phyloP scores from a whole-genome alignment of 331 rosid species.

The Ulmus americana region DNA sequence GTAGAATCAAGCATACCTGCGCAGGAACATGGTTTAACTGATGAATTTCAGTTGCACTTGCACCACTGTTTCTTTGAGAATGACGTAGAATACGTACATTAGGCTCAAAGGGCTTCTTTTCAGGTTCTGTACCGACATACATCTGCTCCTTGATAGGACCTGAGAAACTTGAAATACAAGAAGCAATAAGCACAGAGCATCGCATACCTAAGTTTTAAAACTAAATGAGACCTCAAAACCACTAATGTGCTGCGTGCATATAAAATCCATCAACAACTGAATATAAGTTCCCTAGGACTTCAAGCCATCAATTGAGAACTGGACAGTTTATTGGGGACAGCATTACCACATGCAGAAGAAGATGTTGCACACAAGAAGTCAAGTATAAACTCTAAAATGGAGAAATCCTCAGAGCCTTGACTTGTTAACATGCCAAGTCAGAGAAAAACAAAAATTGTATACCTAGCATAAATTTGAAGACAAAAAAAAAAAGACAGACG shows the following conservation, averaged over 20 bases:
- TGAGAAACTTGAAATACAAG: conserved; percentile 98
- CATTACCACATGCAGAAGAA: background rate
- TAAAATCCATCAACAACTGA: background rate
- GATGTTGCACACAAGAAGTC: too few species aligned
- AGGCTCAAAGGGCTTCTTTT: conserved; percentile 53
- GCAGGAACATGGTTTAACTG: conserved; percentile 38
- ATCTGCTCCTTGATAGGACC: conserved; percentile 89
- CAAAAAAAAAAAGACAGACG: background rate
- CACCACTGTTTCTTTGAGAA: conserved; percentile 43
- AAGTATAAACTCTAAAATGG: too few species aligned
- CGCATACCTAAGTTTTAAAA: conserved; percentile 11
- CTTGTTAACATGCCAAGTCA: background rate
- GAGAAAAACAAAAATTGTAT: background rate
- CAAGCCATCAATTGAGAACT: background rate
- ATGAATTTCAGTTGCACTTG: conserved; percentile 38
- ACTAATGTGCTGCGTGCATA: background rate
- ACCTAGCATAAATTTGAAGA: background rate
- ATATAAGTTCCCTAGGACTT: background rate
- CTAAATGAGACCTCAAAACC: conserved; percentile 17
- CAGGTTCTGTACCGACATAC: conserved; percentile 49
- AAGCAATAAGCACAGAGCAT: conserved; percentile 75
- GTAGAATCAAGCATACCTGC: conserved; percentile 40
- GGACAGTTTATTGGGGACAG: background rate
- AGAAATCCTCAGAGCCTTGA: too few species aligned
- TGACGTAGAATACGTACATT: conserved; percentile 40